phyloP scores from a whole-genome alignment of 176 grass and related monocot species.

The Echinochloa phyllopogon region DNA sequence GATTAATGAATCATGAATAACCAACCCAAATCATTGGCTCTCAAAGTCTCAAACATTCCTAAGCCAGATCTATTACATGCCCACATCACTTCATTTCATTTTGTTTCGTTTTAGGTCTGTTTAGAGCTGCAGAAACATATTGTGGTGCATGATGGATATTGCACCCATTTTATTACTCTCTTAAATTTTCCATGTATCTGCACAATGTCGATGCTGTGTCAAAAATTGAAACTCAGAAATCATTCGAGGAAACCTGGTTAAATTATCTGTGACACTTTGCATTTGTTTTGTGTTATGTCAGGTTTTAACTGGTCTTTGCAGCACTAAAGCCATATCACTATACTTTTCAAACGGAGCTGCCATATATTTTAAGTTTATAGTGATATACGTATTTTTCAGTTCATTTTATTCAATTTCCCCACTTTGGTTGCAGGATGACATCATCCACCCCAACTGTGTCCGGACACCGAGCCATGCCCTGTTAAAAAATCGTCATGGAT shows the following conservation, averaged over 20 bases:
- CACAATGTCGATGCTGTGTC: neutral
- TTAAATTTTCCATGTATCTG: neutral
- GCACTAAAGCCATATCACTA: neutral
- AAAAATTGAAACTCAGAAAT: neutral
- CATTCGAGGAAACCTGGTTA: neutral
- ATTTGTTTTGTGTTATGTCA: neutral
- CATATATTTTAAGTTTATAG: neutral
- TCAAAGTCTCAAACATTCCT: neutral
- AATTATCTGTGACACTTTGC: no score
- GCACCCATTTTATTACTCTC: neutral
- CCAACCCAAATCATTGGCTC: neutral
- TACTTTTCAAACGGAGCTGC: neutral
- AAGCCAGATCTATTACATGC: conserved; percentile 3
- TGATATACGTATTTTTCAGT: neutral
- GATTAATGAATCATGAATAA: conserved; percentile 8
- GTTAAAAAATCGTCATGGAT: neutral
- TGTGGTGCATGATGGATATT: neutral
- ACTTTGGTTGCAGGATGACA: neutral
- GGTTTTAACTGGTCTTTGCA: neutral
- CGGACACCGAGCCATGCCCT: neutral
- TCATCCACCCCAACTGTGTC: neutral
- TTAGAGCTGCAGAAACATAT: conserved; percentile 6
- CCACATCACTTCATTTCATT: conserved; percentile 9
- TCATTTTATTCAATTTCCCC: neutral
- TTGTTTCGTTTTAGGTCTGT: conserved; percentile 11